These are phyloP conservation scores for Lasiosphaeria miniovina DNA, from an alignment of 495 filamentous ascomycete species.

Conservation along the genomic window DNA sequence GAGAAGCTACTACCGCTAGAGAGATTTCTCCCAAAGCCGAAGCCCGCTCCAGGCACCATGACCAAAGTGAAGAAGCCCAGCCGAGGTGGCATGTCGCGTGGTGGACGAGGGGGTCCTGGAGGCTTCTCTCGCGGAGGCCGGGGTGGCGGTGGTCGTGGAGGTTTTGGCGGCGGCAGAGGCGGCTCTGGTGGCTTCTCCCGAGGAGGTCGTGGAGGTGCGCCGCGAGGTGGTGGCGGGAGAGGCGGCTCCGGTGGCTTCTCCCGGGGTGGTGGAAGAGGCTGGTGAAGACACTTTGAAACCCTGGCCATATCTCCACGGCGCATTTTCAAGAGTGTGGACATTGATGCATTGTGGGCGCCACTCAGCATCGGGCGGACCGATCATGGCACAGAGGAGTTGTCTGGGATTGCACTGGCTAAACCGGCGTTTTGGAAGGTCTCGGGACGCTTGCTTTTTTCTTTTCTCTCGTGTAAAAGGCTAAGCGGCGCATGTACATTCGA, in stretches of 20 bases:
- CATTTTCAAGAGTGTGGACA: background rate
- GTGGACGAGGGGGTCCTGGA: slow-evolving; percentile 39
- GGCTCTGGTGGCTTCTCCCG: slow-evolving; percentile 24
- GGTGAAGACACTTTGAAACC: background rate
- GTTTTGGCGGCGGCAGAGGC: slow-evolving; percentile 25
- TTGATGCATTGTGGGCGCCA: slow-evolving; percentile 5
- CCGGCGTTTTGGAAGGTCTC: slow-evolving; percentile 27
- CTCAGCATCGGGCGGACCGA: slow-evolving; percentile 15
- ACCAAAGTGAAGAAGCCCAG: slow-evolving; percentile 54
- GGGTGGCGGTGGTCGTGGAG: slow-evolving; percentile 38
- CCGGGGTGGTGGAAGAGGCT: slow-evolving; percentile 23
- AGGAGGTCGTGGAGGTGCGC: slow-evolving; percentile 22
- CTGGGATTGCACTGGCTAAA: slow-evolving; percentile 27
- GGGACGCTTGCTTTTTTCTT: slow-evolving; percentile 21
- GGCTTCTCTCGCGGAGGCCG: slow-evolving; percentile 50
- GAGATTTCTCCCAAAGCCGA: slow-evolving; percentile 94
- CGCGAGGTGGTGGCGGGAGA: slow-evolving; percentile 21
- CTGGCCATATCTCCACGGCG: background rate
- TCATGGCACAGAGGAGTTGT: slow-evolving; percentile 20
- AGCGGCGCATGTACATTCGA: too few species aligned
- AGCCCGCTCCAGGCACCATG: slow-evolving; percentile 66
- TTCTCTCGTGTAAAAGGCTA: too few species aligned
- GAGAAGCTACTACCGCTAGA: slow-evolving; percentile 95
- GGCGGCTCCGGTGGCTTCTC: slow-evolving; percentile 9
- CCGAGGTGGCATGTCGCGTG: slow-evolving; percentile 44